Evolutionary conservation across 106 monocot species (phyloP).

Genomic region (Dendrobium nobile): DNA sequence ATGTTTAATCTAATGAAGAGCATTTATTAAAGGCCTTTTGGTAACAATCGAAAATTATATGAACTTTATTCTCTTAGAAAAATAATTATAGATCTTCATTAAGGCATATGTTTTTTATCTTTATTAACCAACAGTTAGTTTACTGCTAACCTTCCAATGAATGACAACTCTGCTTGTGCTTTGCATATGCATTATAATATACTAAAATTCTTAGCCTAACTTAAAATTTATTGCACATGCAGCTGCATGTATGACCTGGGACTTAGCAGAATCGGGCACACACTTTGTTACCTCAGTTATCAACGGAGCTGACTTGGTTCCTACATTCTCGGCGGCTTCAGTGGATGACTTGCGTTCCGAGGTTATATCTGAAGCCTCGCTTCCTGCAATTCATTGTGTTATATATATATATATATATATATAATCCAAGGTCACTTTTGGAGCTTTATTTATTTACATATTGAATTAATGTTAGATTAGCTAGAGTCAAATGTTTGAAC

Average conservation of each 20-base stretch:
- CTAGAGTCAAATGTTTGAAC: neutral
- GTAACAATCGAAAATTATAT: neutral
- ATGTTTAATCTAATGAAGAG: too few species aligned
- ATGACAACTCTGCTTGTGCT: neutral
- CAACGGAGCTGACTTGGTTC: constrained; percentile 95
- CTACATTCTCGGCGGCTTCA: constrained; percentile 92
- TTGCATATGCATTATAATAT: neutral
- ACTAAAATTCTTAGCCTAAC: too few species aligned
- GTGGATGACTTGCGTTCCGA: constrained; percentile 94
- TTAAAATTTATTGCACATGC: constrained; percentile 17
- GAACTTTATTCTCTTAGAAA: neutral
- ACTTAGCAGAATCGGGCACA: constrained; percentile 86
- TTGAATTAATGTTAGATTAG: constrained; percentile 1
- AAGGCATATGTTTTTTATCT: neutral
- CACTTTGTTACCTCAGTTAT: constrained; percentile 90
- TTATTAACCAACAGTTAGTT: neutral
- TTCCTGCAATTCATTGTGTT: neutral
- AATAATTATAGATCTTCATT: neutral
- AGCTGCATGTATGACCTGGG: constrained; percentile 99
- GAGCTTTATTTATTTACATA: neutral
- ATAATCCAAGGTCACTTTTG: neutral
- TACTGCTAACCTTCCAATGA: neutral
- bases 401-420: neutral
- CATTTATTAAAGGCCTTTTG: neutral
- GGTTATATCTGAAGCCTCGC: constrained; percentile 28